Base-by-base conservation (phyloP, 2,329 filamentous ascomycete species). In the Simplicillium sp. region DNA sequence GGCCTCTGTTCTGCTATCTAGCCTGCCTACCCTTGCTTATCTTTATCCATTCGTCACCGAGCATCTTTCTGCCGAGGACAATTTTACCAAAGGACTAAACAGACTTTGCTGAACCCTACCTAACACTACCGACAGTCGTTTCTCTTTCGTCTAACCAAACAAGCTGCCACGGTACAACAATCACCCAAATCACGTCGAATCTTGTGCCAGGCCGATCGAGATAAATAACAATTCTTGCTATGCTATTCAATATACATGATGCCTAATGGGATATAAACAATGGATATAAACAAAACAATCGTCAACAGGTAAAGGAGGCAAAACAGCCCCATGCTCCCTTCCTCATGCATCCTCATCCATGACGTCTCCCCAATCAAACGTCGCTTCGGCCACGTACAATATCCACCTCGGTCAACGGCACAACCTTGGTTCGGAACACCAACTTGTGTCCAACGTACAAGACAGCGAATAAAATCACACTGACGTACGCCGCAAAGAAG, bases 401-500 rank as follows among this genome's bases (percentile, higher is more conserved):
- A 36, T 67, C 63, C 15, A 62, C 59, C 15, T 66, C 58, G 7
- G 43, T 45, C 17, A 65, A 25, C 4, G 57, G 56, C 37, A 68
- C 53, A 6, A 61, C 32, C 55, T 58, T 64, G 39, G 62, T 63
- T 38, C 65, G 57, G 47, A 49, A 63, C 34, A 64, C 47, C 25
- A 70, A 35, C 63, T 84, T 84, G 62, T 84, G 80, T 2, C 73
- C 77, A 2, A 72, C 40, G 48, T 74, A 80, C 11, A 82, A 56
- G 3, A 74, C 67, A 3, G 72, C 52, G 50, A 84, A 85, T 3
- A 85, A 54, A 18, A 84, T 75, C 43, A 84, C 52, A 47, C 77
- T 81, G 49, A 83, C 56, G 49, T 84, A 85, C 11, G 72, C 67
- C 3, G 75, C 69, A 46, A 84, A 82, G 50, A 85, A 86, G 35